Conservation (phyloP, 345 rosid genomes). For the Viola odorata region DNA sequence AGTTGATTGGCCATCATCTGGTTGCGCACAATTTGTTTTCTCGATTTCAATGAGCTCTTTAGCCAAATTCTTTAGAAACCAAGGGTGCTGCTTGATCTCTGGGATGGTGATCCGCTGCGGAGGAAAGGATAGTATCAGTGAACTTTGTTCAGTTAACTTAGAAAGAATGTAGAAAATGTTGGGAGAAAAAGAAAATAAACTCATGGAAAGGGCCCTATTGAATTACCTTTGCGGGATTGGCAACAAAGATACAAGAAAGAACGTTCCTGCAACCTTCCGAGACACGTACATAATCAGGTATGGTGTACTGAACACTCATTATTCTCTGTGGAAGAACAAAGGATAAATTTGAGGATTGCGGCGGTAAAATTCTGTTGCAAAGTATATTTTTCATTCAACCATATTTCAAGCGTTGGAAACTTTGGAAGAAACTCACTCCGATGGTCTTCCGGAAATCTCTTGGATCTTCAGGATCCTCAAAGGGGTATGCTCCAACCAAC, state of each 20-base stretch:
- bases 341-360: neutral
- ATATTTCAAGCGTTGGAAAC: too few species aligned
- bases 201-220: neutral
- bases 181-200: neutral
- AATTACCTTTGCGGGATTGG: slow-evolving; percentile 60
- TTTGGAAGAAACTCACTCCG: slow-evolving; percentile 32
- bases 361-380: neutral
- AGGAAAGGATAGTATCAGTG: neutral
- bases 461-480: slow-evolving; percentile 76
- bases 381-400: neutral
- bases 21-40: slow-evolving; percentile 31
- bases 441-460: slow-evolving; percentile 66
- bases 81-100: slow-evolving; percentile 61
- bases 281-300: slow-evolving; percentile 62
- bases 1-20: slow-evolving; percentile 25
- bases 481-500: slow-evolving; percentile 74
- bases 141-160: neutral
- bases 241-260: slow-evolving; percentile 56
- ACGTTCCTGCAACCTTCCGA: slow-evolving; percentile 57
- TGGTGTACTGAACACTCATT: slow-evolving; percentile 51
- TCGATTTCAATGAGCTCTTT: slow-evolving; percentile 53
- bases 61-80: slow-evolving; percentile 59
- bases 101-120: slow-evolving; percentile 52
- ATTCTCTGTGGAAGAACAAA: slow-evolving; percentile 41
- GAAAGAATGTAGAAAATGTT: neutral